Conservation (phyloP, 768 basidiomycete species). For the Termitomyces sp. region DNA sequence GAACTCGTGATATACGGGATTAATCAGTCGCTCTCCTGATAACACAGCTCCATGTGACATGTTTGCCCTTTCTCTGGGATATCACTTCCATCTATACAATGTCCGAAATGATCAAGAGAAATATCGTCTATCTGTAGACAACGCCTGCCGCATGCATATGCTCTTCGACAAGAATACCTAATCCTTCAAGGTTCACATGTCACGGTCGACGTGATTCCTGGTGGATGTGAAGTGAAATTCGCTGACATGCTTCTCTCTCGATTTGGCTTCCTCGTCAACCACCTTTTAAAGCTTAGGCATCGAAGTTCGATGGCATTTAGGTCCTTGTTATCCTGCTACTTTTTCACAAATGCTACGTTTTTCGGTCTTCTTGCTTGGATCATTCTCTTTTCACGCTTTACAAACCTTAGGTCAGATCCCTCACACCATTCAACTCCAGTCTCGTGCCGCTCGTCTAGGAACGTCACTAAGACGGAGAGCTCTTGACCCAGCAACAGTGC, state of each 20-base stretch:
- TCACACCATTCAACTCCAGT: conserved; percentile 21
- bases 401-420: conserved; percentile 5
- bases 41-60: not conserved
- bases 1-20: not conserved
- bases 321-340: not conserved
- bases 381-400: not conserved
- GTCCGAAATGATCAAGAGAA: not conserved
- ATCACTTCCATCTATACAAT: not conserved
- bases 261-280: not conserved
- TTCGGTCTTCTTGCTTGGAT: not conserved
- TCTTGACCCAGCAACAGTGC: conserved; percentile 32
- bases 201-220: no score
- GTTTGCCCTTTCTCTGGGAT: not conserved
- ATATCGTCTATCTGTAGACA: not conserved
- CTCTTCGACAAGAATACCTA: not conserved
- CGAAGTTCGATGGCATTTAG: not conserved
- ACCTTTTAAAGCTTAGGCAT: not conserved
- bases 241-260: not conserved
- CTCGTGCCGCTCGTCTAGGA: conserved; percentile 7
- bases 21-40: not conserved
- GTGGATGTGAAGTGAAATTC: no score
- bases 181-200: no score
- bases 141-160: not conserved
- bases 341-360: not conserved
- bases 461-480: conserved; percentile 26